Evolutionary conservation across 1,284 basidiomycete species (phyloP), one percentile per base, ranked within the genome.

Genomic region (Veloboletus limbatus): DNA sequence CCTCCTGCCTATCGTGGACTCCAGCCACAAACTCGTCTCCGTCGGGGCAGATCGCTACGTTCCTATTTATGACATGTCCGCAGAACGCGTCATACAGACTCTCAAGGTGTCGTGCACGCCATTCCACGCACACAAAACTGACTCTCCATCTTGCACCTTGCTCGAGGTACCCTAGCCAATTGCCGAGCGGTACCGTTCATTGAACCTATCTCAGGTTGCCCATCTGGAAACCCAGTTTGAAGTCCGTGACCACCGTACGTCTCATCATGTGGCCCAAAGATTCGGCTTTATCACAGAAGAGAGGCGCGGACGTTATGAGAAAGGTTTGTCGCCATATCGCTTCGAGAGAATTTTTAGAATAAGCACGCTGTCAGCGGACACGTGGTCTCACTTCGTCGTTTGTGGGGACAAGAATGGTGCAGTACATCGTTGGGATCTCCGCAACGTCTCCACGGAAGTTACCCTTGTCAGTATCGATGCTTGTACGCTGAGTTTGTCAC

Each of bases 181-280:
- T 43, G 21, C 35, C 40, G 1, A 33, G 36, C 6, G 8, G 3
- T 16, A 25, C 22, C 14, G 10, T 37, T 48, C 24, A 35, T 31
- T 47, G 30, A 55, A 2, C 13, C 7, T 22, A 16, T 42, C 28
- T 17, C 44, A 77, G 77, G 66, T 78, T 38, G 70, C 69, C 11
- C 74, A 78, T 54, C 65, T 74, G 22, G 77, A 79, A 52, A 65
- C 70, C 24, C 78, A 79, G 51, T 77, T 75, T 47, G 77, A 80
- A 52, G 47, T 78, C 22, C 72, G 69, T 22, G 78, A 79, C 53
- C 65, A 69, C 50, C 67, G 77, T 11, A 41, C 62, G 32, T 67
- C 71, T 14, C 53, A 56, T 27, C 48, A 51, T 24, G 59, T 71
- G 4, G 69, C 69, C 13, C 65, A 69, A 43, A 62, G 73, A 34